These are phyloP conservation scores for Isoetes taiwanensis DNA, from an alignment of 75 land plant species.

Conservation along the genomic window DNA sequence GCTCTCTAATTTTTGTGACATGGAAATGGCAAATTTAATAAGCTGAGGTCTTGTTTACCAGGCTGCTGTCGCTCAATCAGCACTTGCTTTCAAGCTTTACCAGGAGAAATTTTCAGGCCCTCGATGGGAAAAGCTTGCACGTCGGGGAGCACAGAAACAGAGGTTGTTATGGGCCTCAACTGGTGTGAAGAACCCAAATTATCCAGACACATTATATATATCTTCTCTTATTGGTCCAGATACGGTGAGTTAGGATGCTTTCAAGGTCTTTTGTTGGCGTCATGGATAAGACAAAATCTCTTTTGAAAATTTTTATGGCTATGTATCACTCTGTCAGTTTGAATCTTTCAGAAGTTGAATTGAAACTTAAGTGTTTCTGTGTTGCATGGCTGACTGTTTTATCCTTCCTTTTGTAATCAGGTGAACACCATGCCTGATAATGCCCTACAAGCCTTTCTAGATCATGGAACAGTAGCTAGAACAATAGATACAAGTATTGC, in stretches of 20 bases:
- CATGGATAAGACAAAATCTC: background rate
- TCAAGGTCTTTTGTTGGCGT: too few species aligned
- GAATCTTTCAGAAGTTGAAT: too few species aligned
- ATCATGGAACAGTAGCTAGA: slow-evolving; percentile 77
- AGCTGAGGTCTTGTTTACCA: slow-evolving; percentile 10
- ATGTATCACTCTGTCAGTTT: background rate
- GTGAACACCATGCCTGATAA: slow-evolving; percentile 97
- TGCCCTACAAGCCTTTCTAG: slow-evolving; percentile 77
- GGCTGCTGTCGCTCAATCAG: slow-evolving; percentile 96
- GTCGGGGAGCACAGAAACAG: slow-evolving; percentile 93
- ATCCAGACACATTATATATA: slow-evolving; percentile 88
- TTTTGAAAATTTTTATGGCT: background rate
- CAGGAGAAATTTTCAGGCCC: slow-evolving; percentile 96
- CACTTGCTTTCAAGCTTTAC: slow-evolving; percentile 80
- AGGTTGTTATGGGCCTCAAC: slow-evolving; percentile 94
- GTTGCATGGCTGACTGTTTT: slow-evolving; percentile 8
- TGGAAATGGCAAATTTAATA: too few species aligned
- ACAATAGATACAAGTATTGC: slow-evolving; percentile 73
- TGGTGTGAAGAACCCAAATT: slow-evolving; percentile 93
- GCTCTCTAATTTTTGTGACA: too few species aligned
- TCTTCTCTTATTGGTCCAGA: slow-evolving; percentile 95
- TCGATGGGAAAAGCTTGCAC: slow-evolving; percentile 83
- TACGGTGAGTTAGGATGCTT: slow-evolving; percentile 39
- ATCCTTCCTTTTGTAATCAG: slow-evolving; percentile 26
- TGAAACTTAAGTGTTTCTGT: too few species aligned